phyloP scores from a whole-genome alignment of 768 basidiomycete species.

The Phaffia tasmanica region DNA sequence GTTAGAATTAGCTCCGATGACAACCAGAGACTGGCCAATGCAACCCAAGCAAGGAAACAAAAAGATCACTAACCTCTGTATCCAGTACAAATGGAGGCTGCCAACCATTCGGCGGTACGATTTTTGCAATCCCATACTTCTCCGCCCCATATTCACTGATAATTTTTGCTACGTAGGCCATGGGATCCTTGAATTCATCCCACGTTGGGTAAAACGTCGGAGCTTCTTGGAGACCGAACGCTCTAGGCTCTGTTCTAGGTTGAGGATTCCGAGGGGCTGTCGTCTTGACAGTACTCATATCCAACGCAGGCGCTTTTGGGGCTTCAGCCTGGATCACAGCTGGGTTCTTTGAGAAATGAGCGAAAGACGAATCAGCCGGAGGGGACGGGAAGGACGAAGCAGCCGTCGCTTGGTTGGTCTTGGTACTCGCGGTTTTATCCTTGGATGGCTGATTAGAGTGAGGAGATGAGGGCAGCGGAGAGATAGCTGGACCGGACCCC shows the following conservation, averaged over 20 bases:
- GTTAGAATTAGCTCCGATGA: background rate
- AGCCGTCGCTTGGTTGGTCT: background rate
- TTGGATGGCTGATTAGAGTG: no score
- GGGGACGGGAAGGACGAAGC: conserved; percentile 4
- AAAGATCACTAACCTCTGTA: conserved; percentile 58
- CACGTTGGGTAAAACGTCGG: conserved; percentile 74
- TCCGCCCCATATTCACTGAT: conserved; percentile 66
- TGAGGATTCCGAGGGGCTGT: conserved; percentile 20
- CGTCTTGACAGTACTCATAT: conserved; percentile 15
- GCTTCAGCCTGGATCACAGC: background rate
- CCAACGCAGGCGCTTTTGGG: conserved; percentile 12
- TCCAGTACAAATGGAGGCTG: conserved; percentile 91
- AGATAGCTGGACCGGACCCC: no score
- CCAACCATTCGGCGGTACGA: conserved; percentile 87
- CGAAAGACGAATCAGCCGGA: background rate
- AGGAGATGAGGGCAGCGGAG: no score
- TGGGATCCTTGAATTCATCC: conserved; percentile 90
- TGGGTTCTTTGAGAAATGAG: conserved; percentile 16
- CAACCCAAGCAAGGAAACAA: background rate
- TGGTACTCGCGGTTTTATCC: background rate
- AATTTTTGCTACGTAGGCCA: conserved; percentile 50
- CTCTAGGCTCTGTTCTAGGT: conserved; percentile 40
- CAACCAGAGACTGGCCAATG: background rate
- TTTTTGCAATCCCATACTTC: conserved; percentile 84
- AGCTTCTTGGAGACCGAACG: conserved; percentile 79